Evolutionary conservation across 768 basidiomycete genomes (phyloP), one percentile per base, ranked within the genome.

Genomic region (Chalciporus piperatus): DNA sequence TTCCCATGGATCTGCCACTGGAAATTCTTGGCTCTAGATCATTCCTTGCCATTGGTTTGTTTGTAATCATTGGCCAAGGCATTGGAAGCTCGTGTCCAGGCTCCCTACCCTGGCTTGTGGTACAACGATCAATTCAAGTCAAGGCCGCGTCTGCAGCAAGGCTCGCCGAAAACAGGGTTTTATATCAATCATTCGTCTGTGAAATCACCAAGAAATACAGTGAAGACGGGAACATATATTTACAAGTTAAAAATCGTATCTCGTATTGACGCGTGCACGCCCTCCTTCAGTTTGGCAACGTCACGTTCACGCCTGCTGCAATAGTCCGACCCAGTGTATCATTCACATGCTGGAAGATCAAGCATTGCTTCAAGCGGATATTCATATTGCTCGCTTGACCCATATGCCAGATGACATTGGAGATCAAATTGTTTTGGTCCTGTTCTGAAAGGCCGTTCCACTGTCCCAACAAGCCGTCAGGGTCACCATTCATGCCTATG

Each of bases 291-390:
- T 12, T 30, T 30, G 35, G 35, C 9, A 54, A 23, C 5, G 57
- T 62, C 46, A 62, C n/a, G 47, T 59, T 63, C 55, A 64, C 59
- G 32, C 71, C 70, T 38, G 65, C 55, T 9, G 71, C 73, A 43
- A 76, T 70, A 39, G 59, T 60, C 48, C 66, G 51, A 22, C 74
- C 74, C 16, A 76, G 57, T 3, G 66, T 65, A 22, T 48, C 50
- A 50, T 75, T 68, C 35, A 72, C 70, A 41, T 74, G 68, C n/a
- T 63, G 62, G 58, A 76, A 74, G 20, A 74, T 56, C 56, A 46
- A 52, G 22, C 65, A 67, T 42, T 71, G 67, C 30, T 67, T 67
- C 47, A 61, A 58, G n/a, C 65, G 54, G 22, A 74, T 68, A 17
- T 28, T 48, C 47, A 47, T 47, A 47, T 65, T 62, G 10, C 63